Evolutionary conservation across 2,329 filamentous ascomycete genomes (phyloP), one percentile per base, ranked within the genome.

Genomic region (Arthrobotrys iridis): DNA sequence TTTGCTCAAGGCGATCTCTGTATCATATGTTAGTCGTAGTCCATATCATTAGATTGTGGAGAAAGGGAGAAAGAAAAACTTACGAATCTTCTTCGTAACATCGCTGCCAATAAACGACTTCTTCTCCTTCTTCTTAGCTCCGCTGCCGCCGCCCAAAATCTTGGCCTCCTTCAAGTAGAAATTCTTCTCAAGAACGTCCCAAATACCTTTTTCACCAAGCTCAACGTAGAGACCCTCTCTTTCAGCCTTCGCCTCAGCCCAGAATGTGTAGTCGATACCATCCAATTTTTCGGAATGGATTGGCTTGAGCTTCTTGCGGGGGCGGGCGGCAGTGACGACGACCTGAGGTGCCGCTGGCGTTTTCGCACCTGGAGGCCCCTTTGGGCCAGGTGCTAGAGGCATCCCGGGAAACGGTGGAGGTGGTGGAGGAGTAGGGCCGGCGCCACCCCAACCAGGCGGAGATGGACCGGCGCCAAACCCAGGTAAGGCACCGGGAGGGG

Each of bases 271-370:
- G 63, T 79, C 79, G 33, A 79, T 77, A 45, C 79, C 88, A 83
- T 99, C 95, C 64, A 99, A 93, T 85, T 98, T 98, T 84, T 99
- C 95, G 94, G 95, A 98, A 84, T 99, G 95, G 79, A 99, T 87
- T 72, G 94, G 94, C 88, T 99, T 99, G 83, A 99, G 92, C 86
- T 98, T 99, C 89, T 97, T 98, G 88, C 97, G 98, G 20, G 95
- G 93, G 26, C 71, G 62, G 4, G 55, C 50, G 7, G 20, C 45
- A 15, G 60, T 48, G 20, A 72, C 52, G 33, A 55, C 43, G 7
- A 73, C 55, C 15, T 62, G 71, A 63, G 75, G 77, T 57, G 41
- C 55, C 58, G 37, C 60, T 37, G 84, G 84, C 2, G 85, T 84
- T 1, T 86, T 86, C 0, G 87, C 86, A 3, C 87, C 86, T 7